phyloP scores from a whole-genome alignment of 75 land plant species.

The Gnetum montanum region DNA sequence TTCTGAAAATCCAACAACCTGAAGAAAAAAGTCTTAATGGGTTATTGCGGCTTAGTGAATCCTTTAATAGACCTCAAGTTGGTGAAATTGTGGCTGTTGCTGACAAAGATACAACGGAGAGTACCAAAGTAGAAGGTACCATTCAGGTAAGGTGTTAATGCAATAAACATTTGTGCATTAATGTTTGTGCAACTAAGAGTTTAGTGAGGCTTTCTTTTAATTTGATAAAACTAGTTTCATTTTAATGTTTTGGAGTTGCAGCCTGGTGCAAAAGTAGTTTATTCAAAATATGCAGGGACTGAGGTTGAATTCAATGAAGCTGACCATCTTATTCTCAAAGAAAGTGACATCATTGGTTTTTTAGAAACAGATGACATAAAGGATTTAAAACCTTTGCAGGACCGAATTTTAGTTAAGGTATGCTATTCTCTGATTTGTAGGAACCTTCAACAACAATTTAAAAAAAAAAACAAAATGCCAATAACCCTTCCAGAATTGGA shows the following conservation, averaged over 20 bases:
- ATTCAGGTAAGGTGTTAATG: slow-evolving; percentile 37
- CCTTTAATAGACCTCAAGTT: slow-evolving; percentile 73
- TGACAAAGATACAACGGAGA: slow-evolving; percentile 55
- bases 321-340: slow-evolving; percentile 34
- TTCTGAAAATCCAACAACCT: slow-evolving; percentile 54
- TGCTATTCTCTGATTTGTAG: background rate
- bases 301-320: slow-evolving; percentile 42
- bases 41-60: slow-evolving; percentile 56
- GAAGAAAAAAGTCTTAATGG: slow-evolving; percentile 77
- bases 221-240: background rate
- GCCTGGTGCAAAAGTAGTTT: slow-evolving; percentile 37
- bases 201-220: background rate
- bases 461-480: background rate
- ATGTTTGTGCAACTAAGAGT: background rate
- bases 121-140: slow-evolving; percentile 42
- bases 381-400: slow-evolving; percentile 36
- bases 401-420: slow-evolving; percentile 37
- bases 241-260: slow-evolving; percentile 4
- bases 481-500: too few species aligned
- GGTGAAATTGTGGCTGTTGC: slow-evolving; percentile 91
- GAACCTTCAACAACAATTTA: background rate
- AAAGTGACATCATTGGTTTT: slow-evolving; percentile 44
- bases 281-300: slow-evolving; percentile 50
- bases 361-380: slow-evolving; percentile 36
- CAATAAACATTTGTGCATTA: background rate